phyloP scores from a whole-genome alignment of 164 flowering plant genomes.

The Chimonanthus praecox region DNA sequence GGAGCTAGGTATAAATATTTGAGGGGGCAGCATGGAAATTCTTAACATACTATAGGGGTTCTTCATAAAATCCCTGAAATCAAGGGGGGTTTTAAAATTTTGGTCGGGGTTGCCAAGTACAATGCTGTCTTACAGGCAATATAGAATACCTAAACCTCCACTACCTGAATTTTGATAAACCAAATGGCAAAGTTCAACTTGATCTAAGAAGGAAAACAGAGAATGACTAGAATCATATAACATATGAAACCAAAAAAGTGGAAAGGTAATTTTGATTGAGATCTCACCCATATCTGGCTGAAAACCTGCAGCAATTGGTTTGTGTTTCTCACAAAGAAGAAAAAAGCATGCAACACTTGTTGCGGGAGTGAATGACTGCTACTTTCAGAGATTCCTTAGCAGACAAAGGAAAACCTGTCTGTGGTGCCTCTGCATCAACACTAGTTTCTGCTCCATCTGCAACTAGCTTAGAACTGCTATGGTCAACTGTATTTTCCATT shows the following conservation, averaged over 20 bases:
- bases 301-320: too few relatives aligned
- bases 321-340: conserved; percentile 35
- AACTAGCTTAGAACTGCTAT: conserved; percentile 25
- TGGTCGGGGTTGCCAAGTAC: too few relatives aligned
- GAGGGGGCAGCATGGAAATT: too few relatives aligned
- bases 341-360: conserved; percentile 60
- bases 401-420: conserved; percentile 33
- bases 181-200: background rate
- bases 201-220: too few relatives aligned
- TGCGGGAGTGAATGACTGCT: conserved; percentile 43
- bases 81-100: too few relatives aligned
- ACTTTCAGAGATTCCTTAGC: conserved; percentile 61
- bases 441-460: conserved; percentile 31
- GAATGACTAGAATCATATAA: too few relatives aligned
- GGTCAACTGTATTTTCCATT: conserved; percentile 32
- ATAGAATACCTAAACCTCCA: background rate
- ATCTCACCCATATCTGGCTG: too few relatives aligned
- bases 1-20: too few relatives aligned
- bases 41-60: too few relatives aligned
- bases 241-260: conserved; percentile 10
- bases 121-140: background rate
- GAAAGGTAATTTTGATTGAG: too few relatives aligned
- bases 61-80: too few relatives aligned
- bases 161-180: background rate
- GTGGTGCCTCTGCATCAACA: conserved; percentile 35